These are phyloP conservation scores for Daldinia childiae DNA, from an alignment of 495 filamentous ascomycete species.

Conservation along the genomic window DNA sequence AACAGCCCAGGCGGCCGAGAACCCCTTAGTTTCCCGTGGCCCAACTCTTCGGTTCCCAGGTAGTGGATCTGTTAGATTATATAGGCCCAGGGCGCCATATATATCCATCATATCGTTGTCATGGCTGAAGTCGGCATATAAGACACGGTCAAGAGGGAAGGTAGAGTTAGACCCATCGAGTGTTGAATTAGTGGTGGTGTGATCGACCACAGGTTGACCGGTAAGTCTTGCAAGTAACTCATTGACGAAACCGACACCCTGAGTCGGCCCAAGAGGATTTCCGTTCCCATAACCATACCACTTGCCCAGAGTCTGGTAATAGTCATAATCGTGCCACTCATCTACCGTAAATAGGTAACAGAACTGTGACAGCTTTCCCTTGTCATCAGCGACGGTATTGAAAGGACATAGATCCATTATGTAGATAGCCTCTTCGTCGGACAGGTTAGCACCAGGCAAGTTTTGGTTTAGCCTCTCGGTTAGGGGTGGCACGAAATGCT, in stretches of 20 bases:
- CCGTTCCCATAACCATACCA: constrained; percentile 83
- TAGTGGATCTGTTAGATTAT: constrained; percentile 65
- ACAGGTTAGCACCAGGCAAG: constrained; percentile 69
- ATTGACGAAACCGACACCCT: constrained; percentile 85
- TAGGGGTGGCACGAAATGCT: constrained; percentile 69
- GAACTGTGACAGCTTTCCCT: constrained; percentile 65
- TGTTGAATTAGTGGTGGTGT: constrained; percentile 76
- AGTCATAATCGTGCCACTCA: constrained; percentile 81
- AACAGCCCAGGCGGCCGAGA: constrained; percentile 76
- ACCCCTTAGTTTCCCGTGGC: constrained; percentile 61
- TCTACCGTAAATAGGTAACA: constrained; percentile 72
- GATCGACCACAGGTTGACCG: constrained; percentile 67
- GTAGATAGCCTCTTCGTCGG: constrained; percentile 64
- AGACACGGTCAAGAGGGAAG: constrained; percentile 70
- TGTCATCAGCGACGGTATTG: constrained; percentile 68
- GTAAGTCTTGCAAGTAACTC: constrained; percentile 86
- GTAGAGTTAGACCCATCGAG: constrained; percentile 67
- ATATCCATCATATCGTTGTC: constrained; percentile 84
- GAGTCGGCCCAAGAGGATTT: constrained; percentile 78
- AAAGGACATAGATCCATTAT: constrained; percentile 91
- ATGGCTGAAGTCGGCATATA: constrained; percentile 90
- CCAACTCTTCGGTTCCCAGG: constrained; percentile 54
- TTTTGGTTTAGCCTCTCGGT: constrained; percentile 67
- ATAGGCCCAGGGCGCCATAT: constrained; percentile 77
- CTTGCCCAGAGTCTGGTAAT: constrained; percentile 77